phyloP scores from a whole-genome alignment of 2,329 filamentous ascomycete genomes.

The Ophiobolus disseminans region DNA sequence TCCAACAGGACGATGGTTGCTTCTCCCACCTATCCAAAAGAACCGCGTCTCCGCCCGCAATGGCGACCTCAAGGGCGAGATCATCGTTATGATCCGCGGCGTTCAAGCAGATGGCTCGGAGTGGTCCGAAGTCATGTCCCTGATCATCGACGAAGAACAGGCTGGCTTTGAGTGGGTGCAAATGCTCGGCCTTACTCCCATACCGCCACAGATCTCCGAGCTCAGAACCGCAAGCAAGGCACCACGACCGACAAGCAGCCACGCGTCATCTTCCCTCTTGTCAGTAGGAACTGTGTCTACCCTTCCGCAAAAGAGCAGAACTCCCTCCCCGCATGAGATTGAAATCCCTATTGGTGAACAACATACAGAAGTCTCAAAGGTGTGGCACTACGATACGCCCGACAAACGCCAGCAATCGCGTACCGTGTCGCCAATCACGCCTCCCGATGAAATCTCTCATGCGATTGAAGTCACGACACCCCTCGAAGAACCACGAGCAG shows the following conservation, averaged over 20 bases:
- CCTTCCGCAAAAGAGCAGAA: slow-evolving; percentile 48
- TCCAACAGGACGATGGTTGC: slow-evolving; percentile 75
- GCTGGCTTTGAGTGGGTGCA: slow-evolving; percentile 86
- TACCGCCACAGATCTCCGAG: slow-evolving; percentile 63
- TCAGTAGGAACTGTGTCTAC: slow-evolving; percentile 43
- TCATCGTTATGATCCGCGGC: slow-evolving; percentile 88
- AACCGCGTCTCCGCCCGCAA: slow-evolving; percentile 78
- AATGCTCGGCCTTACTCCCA: slow-evolving; percentile 73
- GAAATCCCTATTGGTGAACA: slow-evolving; percentile 69
- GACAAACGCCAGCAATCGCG: slow-evolving; percentile 37
- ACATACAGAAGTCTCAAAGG: slow-evolving; percentile 55
- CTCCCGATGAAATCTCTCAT: slow-evolving; percentile 36
- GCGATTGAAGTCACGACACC: slow-evolving; percentile 12
- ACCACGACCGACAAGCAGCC: slow-evolving; percentile 54
- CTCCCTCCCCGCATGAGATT: slow-evolving; percentile 60
- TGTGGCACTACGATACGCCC: slow-evolving; percentile 51
- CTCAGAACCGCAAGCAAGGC: slow-evolving; percentile 59
- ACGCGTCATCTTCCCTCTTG: slow-evolving; percentile 62
- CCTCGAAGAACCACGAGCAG: slow-evolving; percentile 11
- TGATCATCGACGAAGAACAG: slow-evolving; percentile 77
- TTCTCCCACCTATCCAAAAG: slow-evolving; percentile 87
- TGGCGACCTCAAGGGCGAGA: slow-evolving; percentile 73
- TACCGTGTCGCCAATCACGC: slow-evolving; percentile 44
- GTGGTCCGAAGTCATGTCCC: slow-evolving; percentile 85
- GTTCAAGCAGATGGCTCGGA: slow-evolving; percentile 65